These are phyloP conservation scores for Ascochyta koolunga DNA, from an alignment of 2,329 filamentous ascomycete species.

Conservation along the genomic window DNA sequence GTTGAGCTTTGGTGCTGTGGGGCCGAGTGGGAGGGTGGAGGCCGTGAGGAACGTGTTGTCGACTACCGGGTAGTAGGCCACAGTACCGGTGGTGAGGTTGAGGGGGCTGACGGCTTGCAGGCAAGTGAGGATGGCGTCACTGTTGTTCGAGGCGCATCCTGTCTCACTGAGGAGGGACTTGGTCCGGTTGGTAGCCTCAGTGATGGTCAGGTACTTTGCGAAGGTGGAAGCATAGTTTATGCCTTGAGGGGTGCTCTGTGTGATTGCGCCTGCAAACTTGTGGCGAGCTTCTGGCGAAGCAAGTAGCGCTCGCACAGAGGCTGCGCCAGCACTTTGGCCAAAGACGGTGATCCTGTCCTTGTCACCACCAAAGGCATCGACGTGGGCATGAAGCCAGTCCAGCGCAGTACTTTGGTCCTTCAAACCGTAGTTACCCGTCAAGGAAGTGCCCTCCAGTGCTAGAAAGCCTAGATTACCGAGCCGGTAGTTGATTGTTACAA, in stretches of 20 bases:
- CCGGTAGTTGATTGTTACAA: slow-evolving; percentile 54
- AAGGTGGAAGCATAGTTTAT: slow-evolving; percentile 29
- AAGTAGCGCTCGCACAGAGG: slow-evolving; percentile 55
- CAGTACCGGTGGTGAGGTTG: slow-evolving; percentile 11
- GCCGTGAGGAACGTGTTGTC: slow-evolving; percentile 40
- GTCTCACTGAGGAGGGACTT: slow-evolving; percentile 31
- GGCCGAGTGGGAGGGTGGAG: slow-evolving; percentile 27
- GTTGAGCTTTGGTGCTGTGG: slow-evolving; percentile 21
- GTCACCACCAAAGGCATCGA: slow-evolving; percentile 46
- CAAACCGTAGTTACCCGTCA: slow-evolving; percentile 58
- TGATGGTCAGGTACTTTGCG: slow-evolving; percentile 33
- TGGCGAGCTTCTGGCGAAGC: slow-evolving; percentile 56
- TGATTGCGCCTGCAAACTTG: slow-evolving; percentile 57
- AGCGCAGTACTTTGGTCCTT: slow-evolving; percentile 58
- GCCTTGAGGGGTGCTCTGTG: slow-evolving; percentile 35
- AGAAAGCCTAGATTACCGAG: slow-evolving; percentile 45
- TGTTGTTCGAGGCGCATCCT: slow-evolving; percentile 25
- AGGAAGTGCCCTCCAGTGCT: slow-evolving; percentile 48
- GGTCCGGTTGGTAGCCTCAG: slow-evolving; percentile 28
- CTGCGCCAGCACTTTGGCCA: slow-evolving; percentile 46
- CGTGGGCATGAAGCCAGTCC: slow-evolving; percentile 55
- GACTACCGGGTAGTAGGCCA: slow-evolving; percentile 37
- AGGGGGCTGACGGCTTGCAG: slow-evolving; percentile 30
- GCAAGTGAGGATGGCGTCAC: slow-evolving; percentile 26
- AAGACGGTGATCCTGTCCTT: slow-evolving; percentile 46